Conservation (phyloP, 768 basidiomycete genomes). For the Tricholoma flavovirens region DNA sequence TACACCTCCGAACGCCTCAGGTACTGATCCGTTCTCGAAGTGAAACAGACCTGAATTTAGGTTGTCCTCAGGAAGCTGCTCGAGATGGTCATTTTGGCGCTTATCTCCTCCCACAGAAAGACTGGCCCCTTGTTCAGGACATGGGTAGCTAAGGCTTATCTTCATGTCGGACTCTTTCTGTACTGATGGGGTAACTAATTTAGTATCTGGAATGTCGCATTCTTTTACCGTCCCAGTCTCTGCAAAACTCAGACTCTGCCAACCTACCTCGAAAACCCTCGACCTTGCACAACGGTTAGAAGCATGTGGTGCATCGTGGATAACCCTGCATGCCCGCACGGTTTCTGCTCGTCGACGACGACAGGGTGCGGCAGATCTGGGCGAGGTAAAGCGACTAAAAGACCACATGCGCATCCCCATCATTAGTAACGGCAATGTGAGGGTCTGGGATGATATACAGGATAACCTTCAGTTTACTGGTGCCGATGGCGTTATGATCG, state of each 20-base stretch:
- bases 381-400: slow-evolving; percentile 52
- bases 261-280: slow-evolving; percentile 48
- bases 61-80: slow-evolving; percentile 72
- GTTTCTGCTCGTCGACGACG: slow-evolving; percentile 66
- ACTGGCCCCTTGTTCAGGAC: slow-evolving; percentile 62
- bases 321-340: slow-evolving; percentile 70
- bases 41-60: slow-evolving; percentile 66
- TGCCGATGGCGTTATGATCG: slow-evolving; percentile 78
- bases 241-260: slow-evolving; percentile 56
- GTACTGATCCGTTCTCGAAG: slow-evolving; percentile 10
- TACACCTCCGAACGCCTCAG: neutral
- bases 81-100: slow-evolving; percentile 65
- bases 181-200: neutral
- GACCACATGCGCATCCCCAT: slow-evolving; percentile 48
- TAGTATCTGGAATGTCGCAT: slow-evolving; percentile 60
- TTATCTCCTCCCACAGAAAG: slow-evolving; percentile 66
- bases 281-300: slow-evolving; percentile 55
- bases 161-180: neutral
- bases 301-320: slow-evolving; percentile 61
- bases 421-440: slow-evolving; percentile 78
- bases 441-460: slow-evolving; percentile 48
- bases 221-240: slow-evolving; percentile 62
- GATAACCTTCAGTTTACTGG: slow-evolving; percentile 49
- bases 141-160: slow-evolving; percentile 43
- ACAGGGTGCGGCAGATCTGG: slow-evolving; percentile 66